These are phyloP conservation scores for Ustilago shanxiensis DNA, from an alignment of 1,284 basidiomycete species.

Conservation along the genomic window DNA sequence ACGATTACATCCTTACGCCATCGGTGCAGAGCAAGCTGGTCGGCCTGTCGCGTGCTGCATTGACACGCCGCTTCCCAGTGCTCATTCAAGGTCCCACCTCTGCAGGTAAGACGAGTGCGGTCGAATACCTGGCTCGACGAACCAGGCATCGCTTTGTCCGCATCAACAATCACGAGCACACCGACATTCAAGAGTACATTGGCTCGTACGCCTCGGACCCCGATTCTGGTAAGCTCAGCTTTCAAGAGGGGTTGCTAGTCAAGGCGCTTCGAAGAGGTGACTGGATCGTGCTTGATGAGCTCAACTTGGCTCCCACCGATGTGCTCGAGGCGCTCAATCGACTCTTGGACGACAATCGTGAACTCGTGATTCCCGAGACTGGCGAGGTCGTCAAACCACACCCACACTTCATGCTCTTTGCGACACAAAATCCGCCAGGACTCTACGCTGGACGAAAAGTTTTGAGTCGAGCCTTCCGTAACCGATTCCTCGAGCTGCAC, in stretches of 20 bases:
- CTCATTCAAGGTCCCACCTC: slow-evolving; percentile 98
- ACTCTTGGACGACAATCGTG: slow-evolving; percentile 95
- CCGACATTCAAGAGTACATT: slow-evolving; percentile 96
- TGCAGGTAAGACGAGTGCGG: slow-evolving; percentile 95
- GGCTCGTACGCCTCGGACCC: slow-evolving; percentile 97
- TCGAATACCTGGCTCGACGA: slow-evolving; percentile 92
- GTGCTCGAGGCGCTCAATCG: slow-evolving; percentile 98
- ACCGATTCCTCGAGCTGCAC: slow-evolving; percentile 98
- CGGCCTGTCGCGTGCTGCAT: slow-evolving; percentile 89
- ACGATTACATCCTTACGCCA: slow-evolving; percentile 92
- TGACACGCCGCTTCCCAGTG: slow-evolving; percentile 90
- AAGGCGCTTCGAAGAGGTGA: slow-evolving; percentile 91
- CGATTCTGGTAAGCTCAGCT: slow-evolving; percentile 88
- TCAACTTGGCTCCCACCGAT: slow-evolving; percentile 97
- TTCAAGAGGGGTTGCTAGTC: slow-evolving; percentile 90
- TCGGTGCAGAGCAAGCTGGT: slow-evolving; percentile 96
- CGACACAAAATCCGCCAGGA: slow-evolving; percentile 97
- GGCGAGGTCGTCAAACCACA: slow-evolving; percentile 94
- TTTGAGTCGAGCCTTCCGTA: slow-evolving; percentile 93
- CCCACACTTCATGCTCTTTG: slow-evolving; percentile 97
- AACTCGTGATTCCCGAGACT: slow-evolving; percentile 95
- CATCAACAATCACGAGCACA: slow-evolving; percentile 99
- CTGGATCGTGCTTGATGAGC: slow-evolving; percentile 98
- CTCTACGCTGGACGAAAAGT: slow-evolving; percentile 97
- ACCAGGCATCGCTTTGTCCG: slow-evolving; percentile 97